Conservation (phyloP, 495 filamentous ascomycete genomes). For the Wilcoxina mikolae region DNA sequence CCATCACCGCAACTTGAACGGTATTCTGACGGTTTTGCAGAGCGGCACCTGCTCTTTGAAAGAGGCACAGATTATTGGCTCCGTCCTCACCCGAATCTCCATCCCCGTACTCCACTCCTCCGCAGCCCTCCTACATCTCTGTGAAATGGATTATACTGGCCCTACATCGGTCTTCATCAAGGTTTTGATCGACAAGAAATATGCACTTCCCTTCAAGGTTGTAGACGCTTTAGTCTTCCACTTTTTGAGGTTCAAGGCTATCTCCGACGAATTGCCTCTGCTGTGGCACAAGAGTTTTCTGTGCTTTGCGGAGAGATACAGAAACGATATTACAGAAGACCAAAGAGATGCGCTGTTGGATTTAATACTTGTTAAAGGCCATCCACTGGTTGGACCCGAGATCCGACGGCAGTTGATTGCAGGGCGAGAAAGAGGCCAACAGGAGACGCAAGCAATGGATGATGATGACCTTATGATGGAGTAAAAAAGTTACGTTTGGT, state of each 20-base stretch:
- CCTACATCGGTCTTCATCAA: slow-evolving; percentile 89
- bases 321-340: slow-evolving; percentile 84
- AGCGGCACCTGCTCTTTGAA: slow-evolving; percentile 64
- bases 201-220: slow-evolving; percentile 87
- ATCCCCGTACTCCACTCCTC: slow-evolving; percentile 84
- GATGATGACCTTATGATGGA: slow-evolving; percentile 72
- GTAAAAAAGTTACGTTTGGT: slow-evolving; percentile 7
- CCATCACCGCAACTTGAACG: background rate
- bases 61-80: slow-evolving; percentile 80
- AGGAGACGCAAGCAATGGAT: slow-evolving; percentile 43
- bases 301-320: slow-evolving; percentile 84
- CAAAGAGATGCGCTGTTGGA: slow-evolving; percentile 86
- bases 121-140: slow-evolving; percentile 75
- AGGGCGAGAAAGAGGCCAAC: slow-evolving; percentile 64
- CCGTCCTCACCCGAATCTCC: slow-evolving; percentile 61
- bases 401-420: slow-evolving; percentile 80
- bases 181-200: slow-evolving; percentile 86
- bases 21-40: too few relatives aligned
- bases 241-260: slow-evolving; percentile 71
- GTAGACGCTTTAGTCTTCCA: slow-evolving; percentile 92
- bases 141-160: slow-evolving; percentile 77
- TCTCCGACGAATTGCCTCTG: slow-evolving; percentile 49
- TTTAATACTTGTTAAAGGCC: slow-evolving; percentile 70
- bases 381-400: slow-evolving; percentile 79
- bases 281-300: slow-evolving; percentile 83